Conservation (phyloP, 495 filamentous ascomycete genomes). For the Astrothelium subdiscretum region DNA sequence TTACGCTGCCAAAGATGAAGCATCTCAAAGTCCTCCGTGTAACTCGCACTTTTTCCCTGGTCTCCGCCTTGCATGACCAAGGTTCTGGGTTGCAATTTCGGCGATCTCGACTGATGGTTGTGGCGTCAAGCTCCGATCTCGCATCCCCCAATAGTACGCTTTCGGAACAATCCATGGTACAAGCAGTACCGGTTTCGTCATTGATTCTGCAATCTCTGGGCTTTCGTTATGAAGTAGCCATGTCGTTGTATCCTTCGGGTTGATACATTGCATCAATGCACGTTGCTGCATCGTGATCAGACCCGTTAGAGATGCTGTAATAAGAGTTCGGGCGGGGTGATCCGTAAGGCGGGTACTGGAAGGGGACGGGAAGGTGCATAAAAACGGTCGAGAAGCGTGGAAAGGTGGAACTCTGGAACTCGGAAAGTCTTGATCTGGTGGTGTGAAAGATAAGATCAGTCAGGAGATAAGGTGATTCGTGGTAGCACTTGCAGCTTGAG, state of each 20-base stretch:
- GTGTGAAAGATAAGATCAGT: background rate
- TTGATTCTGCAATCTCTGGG: background rate
- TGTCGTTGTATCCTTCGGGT: background rate
- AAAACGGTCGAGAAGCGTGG: background rate
- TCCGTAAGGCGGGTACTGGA: background rate
- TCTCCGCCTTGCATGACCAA: background rate
- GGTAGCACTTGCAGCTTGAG: background rate
- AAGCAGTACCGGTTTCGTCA: background rate
- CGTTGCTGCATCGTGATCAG: background rate
- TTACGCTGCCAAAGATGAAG: background rate
- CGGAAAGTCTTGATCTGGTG: background rate
- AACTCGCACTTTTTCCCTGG: background rate
- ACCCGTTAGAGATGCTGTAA: background rate
- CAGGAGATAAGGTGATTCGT: background rate
- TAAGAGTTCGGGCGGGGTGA: background rate
- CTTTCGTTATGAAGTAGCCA: background rate
- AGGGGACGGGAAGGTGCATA: background rate
- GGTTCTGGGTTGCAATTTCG: background rate
- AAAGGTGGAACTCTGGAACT: background rate
- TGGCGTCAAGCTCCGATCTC: conserved; percentile 1
- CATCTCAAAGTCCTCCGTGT: background rate
- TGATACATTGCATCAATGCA: background rate
- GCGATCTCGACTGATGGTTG: background rate
- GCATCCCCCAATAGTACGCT: background rate
- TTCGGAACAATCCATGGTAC: background rate